Base-by-base conservation (phyloP, 345 rosid species). In the Linum usitatissimum region DNA sequence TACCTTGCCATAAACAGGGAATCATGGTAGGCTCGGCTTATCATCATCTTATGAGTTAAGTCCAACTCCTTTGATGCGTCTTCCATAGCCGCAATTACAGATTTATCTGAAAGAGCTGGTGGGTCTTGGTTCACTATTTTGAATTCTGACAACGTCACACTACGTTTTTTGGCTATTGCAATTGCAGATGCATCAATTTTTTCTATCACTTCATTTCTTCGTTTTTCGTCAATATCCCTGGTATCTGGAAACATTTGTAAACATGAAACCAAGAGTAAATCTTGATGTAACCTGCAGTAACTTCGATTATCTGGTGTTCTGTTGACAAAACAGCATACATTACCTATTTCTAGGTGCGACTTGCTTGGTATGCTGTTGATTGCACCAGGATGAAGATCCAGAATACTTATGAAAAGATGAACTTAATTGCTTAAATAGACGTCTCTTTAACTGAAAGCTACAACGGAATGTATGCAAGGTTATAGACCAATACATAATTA, bases 321-420 rank as follows among this genome's bases (percentile, higher is more conserved):
- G 28, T 23, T 23, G 28, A 23, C 28, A 23, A 23, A 23, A 23
- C 28, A 23, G 28, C 28, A 23, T 23, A 23, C 28, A 23, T 23
- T 80, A 93, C 99, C 97, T 39, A 93, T 90, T 84, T 87, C 96
- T 23, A 93, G 76, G 77, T 83, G 95, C 55, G 97, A 74, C 76
- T 84, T 93, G 78, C 99, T 90, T 14, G 99, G 99, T 61, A 93
- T 93, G 74, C 97, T 93, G 79, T 93, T 93, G 76, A 93, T 86
- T 72, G 97, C 96, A 61, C 94, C 88, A 8, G 99, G 99, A 74
- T 90, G 96, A 68, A 90, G 81, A 56, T 87, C 91, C 75, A 93
- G 68, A 62, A 87, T 89, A 58, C 95, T 95, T 92, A 48, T 31
- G 18, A 30, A 69, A 70, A 53, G 19, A 38, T 12, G 4, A 62